Evolutionary conservation across 306 rosid species (phyloP), one percentile per base, ranked within the genome.

Genomic region (Castanea crenata): DNA sequence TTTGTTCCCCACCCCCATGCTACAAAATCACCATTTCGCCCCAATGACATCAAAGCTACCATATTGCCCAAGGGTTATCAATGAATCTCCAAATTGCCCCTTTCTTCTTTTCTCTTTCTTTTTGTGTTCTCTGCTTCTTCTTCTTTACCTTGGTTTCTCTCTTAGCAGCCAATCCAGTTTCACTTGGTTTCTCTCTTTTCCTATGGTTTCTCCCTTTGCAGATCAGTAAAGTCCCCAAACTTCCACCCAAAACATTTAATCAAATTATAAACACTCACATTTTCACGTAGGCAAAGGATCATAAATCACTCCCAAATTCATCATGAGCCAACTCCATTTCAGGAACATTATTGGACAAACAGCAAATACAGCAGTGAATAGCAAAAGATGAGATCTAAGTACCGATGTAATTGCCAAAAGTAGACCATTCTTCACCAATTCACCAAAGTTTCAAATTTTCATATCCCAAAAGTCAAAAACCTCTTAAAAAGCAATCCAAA

Each of bases 221-320:
- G 44, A 35, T 18, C 20, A 18, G 23, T 4, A 5, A 7, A 64
- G 41, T 64, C 18, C 27, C 31, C 31, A 68, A 58, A 19, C 34
- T 8, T 13, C 75, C 46, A 9, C 57, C 11, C 52, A 21, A 15
- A 52, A 16, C 76, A 18, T 72, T 72, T 35, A 35, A 35, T 38
- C 58, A 20, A 29, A 29, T 29, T 4, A 63, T 51, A 3, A 70
- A 74, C 63, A 34, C 55, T 52, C 20, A n/a, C 18, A 73, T 29
- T 55, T 74, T 44, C 69, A 75, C 25, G 4, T 31, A 76, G 35
- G 58, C 52, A 73, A 73, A 56, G 20, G n/a, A 63, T 59, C 32
- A 59, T 4, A 59, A 21, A 10, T 10, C 4, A 59, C 15, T 59
- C 27, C 31, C 31, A 29, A 29, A 8, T 8, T 58, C 31, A n/a